phyloP scores from a whole-genome alignment of 1,139 yeast genomes.

The Nadsonia commutata region DNA sequence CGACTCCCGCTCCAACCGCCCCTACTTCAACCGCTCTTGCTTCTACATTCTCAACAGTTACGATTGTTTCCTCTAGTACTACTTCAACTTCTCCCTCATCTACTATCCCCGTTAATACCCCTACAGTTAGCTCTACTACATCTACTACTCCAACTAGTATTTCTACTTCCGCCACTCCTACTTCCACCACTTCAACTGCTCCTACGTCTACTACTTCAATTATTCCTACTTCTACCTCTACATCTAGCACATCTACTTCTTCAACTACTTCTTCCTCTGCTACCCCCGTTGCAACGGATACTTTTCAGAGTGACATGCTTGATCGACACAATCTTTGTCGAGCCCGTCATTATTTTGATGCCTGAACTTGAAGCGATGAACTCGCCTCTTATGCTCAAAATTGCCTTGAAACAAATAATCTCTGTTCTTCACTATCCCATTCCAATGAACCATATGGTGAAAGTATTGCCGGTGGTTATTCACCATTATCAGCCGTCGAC shows the following conservation, averaged over 20 bases:
- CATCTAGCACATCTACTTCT: constrained; percentile 5
- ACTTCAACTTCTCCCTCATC: constrained; percentile 10
- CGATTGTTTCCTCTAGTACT: constrained; percentile 7
- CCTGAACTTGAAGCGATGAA: constrained; percentile 48
- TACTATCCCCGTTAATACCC: constrained; percentile 6
- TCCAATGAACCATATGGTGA: constrained; percentile 77
- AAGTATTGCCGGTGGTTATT: constrained; percentile 64
- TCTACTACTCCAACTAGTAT: constrained; percentile 7
- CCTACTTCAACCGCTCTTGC: constrained; percentile 6
- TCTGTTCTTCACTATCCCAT: constrained; percentile 34
- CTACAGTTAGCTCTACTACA: constrained; percentile 8
- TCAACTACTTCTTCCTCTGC: constrained; percentile 10
- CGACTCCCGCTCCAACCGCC: constrained; percentile 2
- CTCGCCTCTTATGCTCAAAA: constrained; percentile 54
- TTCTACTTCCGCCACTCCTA: constrained; percentile 8
- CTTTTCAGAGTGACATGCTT: constrained; percentile 20
- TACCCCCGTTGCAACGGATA: constrained; percentile 6
- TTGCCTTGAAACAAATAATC: constrained; percentile 41
- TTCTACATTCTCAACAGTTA: constrained; percentile 6
- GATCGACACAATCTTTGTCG: constrained; percentile 56
- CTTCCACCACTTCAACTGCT: constrained; percentile 8
- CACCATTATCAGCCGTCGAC: constrained; percentile 44
- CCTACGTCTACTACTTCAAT: constrained; percentile 3
- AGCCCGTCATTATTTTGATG: constrained; percentile 45
- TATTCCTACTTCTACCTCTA: constrained; percentile 4